Evolutionary conservation across 164 flowering plant genomes (phyloP).

Genomic region (Nymphaea colorata): DNA sequence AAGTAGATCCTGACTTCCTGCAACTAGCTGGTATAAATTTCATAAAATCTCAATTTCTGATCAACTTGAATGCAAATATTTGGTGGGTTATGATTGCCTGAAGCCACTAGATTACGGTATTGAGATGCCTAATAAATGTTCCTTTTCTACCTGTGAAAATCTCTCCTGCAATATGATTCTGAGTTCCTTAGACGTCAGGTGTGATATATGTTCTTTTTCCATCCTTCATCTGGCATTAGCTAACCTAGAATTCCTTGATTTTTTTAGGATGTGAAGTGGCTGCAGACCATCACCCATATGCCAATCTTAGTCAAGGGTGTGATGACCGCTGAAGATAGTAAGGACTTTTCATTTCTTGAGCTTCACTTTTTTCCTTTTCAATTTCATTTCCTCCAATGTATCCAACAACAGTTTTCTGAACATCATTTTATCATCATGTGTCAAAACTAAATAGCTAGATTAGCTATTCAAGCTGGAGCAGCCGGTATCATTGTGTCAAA

Average conservation of each 20-base stretch:
- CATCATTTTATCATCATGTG: not conserved
- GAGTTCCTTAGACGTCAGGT: not conserved
- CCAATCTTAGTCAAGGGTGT: conserved; percentile 95
- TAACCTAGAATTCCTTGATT: conserved; percentile 1
- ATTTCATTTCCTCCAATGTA: not conserved
- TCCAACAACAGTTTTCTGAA: not conserved
- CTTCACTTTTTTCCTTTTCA: not conserved
- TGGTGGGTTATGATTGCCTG: too few relatives aligned
- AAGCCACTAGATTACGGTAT: too few relatives aligned
- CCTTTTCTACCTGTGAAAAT: too few relatives aligned
- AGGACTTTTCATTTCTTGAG: conserved; percentile 10
- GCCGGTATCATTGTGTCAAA: conserved; percentile 94
- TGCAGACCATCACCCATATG: conserved; percentile 70
- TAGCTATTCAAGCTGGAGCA: conserved; percentile 66
- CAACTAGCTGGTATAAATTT: too few relatives aligned
- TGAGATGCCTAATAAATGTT: too few relatives aligned
- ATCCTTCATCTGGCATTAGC: not conserved
- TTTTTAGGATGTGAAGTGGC: conserved; percentile 82
- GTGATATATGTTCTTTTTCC: not conserved
- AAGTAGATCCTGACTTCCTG: too few relatives aligned
- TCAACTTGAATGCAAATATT: too few relatives aligned
- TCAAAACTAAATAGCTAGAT: conserved; percentile 36
- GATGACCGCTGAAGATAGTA: conserved; percentile 85
- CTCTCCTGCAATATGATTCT: too few relatives aligned
- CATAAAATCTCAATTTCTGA: too few relatives aligned